Percentiles rank a stretch among this genome's conserved stretches.
Evolutionary conservation across 2,329 filamentous ascomycete genomes (phyloP).

Genomic region (Magnaporthiopsis poae): DNA sequence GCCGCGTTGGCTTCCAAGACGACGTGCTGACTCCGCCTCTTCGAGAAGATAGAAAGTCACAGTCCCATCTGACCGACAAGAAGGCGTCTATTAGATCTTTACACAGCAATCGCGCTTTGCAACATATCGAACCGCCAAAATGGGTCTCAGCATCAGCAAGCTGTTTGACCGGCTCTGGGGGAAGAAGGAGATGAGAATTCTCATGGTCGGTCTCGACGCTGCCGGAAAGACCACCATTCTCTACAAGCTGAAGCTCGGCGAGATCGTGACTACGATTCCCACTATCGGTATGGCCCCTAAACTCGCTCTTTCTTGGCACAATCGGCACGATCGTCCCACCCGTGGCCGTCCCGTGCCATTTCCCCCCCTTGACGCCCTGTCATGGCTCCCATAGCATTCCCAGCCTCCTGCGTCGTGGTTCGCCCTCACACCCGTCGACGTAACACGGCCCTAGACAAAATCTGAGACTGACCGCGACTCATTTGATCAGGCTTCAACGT

Average conservation of each 20-base stretch:
- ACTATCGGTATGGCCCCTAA: slow-evolving; percentile 69
- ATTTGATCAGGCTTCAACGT: slow-evolving; percentile 78
- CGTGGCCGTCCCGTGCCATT: too few relatives aligned
- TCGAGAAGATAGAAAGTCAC: not conserved
- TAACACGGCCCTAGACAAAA: not conserved
- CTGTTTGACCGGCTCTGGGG: slow-evolving; percentile 93
- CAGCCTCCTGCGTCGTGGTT: not conserved
- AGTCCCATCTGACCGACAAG: not conserved
- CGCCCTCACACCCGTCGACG: slow-evolving; percentile 4
- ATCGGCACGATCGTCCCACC: too few relatives aligned
- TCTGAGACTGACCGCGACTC: too few relatives aligned
- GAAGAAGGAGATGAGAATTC: slow-evolving; percentile 99
- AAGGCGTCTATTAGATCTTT: not conserved
- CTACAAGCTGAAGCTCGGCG: slow-evolving; percentile 99
- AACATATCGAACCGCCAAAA: slow-evolving; percentile 49
- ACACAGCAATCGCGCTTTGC: not conserved
- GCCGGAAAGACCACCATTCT: slow-evolving; percentile 99
- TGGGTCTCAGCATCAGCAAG: slow-evolving; percentile 98
- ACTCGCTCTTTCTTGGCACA: not conserved
- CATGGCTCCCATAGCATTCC: not conserved
- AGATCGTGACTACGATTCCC: slow-evolving; percentile 97
- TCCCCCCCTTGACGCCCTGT: too few relatives aligned
- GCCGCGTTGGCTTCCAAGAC: too few relatives aligned
- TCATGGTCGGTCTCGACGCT: slow-evolving; percentile 99
- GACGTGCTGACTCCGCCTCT: not conserved